Percentiles rank a stretch among this genome's conserved stretches.
These are phyloP conservation scores for Cicer yamashitae DNA, from an alignment of 306 rosid species.

Conservation along the genomic window DNA sequence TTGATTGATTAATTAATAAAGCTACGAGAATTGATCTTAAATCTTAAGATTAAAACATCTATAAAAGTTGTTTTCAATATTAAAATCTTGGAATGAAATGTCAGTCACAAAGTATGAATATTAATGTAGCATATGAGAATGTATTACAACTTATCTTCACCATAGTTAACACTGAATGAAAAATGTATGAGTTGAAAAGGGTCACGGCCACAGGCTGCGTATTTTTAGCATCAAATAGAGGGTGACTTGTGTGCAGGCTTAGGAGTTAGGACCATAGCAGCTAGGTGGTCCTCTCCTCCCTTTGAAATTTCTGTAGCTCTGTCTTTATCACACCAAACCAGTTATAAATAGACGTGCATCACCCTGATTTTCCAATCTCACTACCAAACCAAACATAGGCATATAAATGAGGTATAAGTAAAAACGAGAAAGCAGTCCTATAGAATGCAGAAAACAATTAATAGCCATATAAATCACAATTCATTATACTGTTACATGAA, in stretches of 20 bases:
- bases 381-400: not conserved
- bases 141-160: not conserved
- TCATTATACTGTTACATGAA: constrained; percentile 37
- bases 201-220: not conserved
- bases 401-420: not conserved
- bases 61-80: not conserved
- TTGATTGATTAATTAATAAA: not conserved
- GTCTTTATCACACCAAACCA: not conserved
- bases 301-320: not conserved
- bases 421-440: not conserved
- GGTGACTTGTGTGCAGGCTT: not conserved
- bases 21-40: not conserved
- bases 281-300: constrained; percentile 1
- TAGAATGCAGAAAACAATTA: constrained; percentile 26
- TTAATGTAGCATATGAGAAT: not conserved
- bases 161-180: not conserved
- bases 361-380: too few relatives aligned
- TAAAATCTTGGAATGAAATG: too few relatives aligned
- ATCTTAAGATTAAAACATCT: not conserved
- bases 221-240: not conserved
- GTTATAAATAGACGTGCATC: not conserved
- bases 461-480: constrained; percentile 25
- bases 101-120: too few relatives aligned
- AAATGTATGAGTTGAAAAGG: not conserved
- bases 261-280: not conserved